phyloP scores from a whole-genome alignment of 2,329 filamentous ascomycete species.

The Verticillium alfalfae region DNA sequence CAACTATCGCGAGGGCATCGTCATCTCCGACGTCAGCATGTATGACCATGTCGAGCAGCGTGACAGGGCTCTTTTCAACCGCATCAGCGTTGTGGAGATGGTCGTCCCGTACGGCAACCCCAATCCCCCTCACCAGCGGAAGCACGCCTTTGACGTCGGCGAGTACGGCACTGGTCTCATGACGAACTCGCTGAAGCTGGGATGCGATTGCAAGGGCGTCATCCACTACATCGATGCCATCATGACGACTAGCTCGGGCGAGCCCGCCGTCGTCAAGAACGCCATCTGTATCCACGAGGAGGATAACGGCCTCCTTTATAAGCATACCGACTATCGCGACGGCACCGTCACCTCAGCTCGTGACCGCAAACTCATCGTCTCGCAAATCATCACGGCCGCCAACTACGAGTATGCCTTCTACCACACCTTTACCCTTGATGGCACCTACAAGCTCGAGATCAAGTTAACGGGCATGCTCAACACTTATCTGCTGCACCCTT shows the following conservation, averaged over 20 bases:
- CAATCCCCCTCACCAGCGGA: constrained; percentile 56
- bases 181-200: constrained; percentile 61
- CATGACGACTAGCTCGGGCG: constrained; percentile 46
- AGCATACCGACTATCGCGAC: constrained; percentile 65
- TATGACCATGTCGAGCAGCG: constrained; percentile 35
- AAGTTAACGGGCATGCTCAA: constrained; percentile 63
- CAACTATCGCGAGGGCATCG: constrained; percentile 53
- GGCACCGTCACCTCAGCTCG: constrained; percentile 52
- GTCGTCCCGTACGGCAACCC: constrained; percentile 57
- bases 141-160: constrained; percentile 65
- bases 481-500: constrained; percentile 25
- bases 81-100: constrained; percentile 54
- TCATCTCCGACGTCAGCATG: constrained; percentile 33
- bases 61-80: constrained; percentile 38
- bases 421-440: constrained; percentile 59
- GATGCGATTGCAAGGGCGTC: constrained; percentile 63
- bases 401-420: constrained; percentile 69
- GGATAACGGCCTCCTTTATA: constrained; percentile 65
- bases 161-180: constrained; percentile 59
- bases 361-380: constrained; percentile 1
- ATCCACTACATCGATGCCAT: constrained; percentile 51
- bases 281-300: constrained; percentile 66
- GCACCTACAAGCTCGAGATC: constrained; percentile 54
- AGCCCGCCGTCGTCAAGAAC: constrained; percentile 45
- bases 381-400: constrained; percentile 31